These are phyloP conservation scores for Pyrenula massariospora DNA, from an alignment of 495 filamentous ascomycete species.

Conservation along the genomic window DNA sequence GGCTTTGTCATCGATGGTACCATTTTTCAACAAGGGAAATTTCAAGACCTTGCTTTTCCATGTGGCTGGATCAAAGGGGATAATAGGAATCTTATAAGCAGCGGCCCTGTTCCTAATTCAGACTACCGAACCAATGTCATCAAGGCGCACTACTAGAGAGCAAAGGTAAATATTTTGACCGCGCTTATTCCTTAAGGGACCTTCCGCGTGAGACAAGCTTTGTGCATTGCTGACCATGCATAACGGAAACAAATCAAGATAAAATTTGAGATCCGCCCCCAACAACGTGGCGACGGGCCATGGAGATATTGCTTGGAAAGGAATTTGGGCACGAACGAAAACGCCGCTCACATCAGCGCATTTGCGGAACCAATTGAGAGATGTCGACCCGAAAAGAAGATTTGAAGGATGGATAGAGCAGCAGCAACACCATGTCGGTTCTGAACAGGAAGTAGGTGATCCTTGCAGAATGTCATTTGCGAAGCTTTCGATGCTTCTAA, in stretches of 20 bases:
- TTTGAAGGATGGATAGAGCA: too few relatives aligned
- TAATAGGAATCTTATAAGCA: neutral
- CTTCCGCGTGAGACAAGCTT: neutral
- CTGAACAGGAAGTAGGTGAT: too few relatives aligned
- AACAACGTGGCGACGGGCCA: neutral
- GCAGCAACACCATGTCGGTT: too few relatives aligned
- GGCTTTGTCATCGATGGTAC: neutral
- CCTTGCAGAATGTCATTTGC: too few relatives aligned
- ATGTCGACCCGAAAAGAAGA: too few relatives aligned
- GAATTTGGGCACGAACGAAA: too few relatives aligned
- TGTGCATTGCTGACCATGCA: too few relatives aligned
- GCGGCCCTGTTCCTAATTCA: neutral
- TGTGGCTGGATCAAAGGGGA: too few relatives aligned
- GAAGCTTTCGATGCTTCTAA: too few relatives aligned
- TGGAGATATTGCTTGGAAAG: too few relatives aligned
- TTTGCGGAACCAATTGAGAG: neutral
- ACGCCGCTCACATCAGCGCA: neutral
- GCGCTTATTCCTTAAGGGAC: neutral
- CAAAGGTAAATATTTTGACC: neutral
- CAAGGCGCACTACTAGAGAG: neutral
- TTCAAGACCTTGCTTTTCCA: too few relatives aligned
- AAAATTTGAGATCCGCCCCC: neutral
- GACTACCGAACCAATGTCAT: neutral
- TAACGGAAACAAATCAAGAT: neutral
- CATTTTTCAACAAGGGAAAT: too few relatives aligned